These are phyloP conservation scores for Ailanthus altissimus DNA, from an alignment of 345 rosid genomes.

Conservation along the genomic window DNA sequence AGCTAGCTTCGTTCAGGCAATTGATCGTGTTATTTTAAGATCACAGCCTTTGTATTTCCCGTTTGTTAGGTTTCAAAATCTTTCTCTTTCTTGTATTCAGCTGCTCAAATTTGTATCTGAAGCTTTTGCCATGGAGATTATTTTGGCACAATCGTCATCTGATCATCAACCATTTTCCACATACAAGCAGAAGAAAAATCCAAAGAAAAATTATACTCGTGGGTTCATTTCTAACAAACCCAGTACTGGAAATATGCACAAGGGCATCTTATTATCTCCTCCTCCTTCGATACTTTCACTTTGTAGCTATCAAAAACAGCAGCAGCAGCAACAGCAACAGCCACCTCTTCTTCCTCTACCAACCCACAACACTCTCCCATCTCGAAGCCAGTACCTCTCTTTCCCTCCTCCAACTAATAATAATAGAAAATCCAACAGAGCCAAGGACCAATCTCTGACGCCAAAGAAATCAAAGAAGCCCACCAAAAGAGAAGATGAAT, in stretches of 20 bases:
- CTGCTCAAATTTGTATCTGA: background rate
- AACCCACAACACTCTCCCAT: conserved; percentile 38
- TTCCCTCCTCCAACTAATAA: conserved; percentile 9
- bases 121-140: conserved; percentile 40
- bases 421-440: conserved; percentile 24
- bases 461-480: conserved; percentile 38
- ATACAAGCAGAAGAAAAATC: conserved; percentile 44
- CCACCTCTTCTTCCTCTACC: conserved; percentile 83
- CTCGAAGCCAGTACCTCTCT: conserved; percentile 35
- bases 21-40: conserved; percentile 48
- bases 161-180: conserved; percentile 41
- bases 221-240: conserved; percentile 32
- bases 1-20: conserved; percentile 11
- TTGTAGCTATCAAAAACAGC: conserved; percentile 8
- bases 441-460: conserved; percentile 39
- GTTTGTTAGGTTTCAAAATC: background rate
- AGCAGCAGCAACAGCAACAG: conserved; percentile 24
- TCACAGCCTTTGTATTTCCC: conserved; percentile 31
- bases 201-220: conserved; percentile 33
- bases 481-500: conserved; percentile 3
- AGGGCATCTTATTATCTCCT: conserved; percentile 37
- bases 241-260: conserved; percentile 42
- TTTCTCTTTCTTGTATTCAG: background rate
- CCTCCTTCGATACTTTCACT: conserved; percentile 30
- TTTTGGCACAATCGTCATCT: conserved; percentile 36